Conservation (phyloP, 2,329 filamentous ascomycete species). For the Fusarium nurragi region DNA sequence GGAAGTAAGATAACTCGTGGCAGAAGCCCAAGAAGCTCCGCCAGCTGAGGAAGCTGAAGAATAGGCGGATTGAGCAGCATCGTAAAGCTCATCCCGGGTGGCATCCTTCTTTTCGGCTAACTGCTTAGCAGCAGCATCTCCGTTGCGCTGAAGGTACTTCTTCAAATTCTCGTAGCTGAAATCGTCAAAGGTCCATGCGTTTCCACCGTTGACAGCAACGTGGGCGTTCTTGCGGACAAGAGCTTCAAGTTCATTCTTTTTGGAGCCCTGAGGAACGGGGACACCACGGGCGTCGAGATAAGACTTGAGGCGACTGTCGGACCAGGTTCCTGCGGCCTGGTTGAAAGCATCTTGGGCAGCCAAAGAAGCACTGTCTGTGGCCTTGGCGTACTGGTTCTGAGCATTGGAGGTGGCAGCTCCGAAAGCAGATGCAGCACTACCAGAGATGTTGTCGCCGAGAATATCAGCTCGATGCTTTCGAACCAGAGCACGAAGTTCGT, state of each 20-base stretch:
- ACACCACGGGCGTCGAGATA: constrained; percentile 81
- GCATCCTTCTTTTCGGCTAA: constrained; percentile 69
- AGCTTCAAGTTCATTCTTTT: constrained; percentile 77
- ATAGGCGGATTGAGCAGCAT: constrained; percentile 70
- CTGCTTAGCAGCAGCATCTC: constrained; percentile 66
- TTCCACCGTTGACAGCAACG: constrained; percentile 74
- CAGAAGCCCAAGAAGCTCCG: constrained; percentile 69
- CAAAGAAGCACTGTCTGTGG: constrained; percentile 73
- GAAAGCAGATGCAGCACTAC: constrained; percentile 67
- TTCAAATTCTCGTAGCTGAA: constrained; percentile 77
- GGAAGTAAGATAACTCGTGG: constrained; percentile 74
- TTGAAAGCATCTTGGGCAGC: constrained; percentile 75
- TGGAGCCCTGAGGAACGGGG: constrained; percentile 76
- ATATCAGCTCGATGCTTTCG: constrained; percentile 85
- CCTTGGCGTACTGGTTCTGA: constrained; percentile 79
- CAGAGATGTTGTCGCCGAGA: constrained; percentile 70
- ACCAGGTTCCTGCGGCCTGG: constrained; percentile 70
- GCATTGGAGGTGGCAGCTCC: constrained; percentile 80
- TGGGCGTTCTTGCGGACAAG: constrained; percentile 78
- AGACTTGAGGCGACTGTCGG: constrained; percentile 78
- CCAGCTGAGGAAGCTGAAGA: constrained; percentile 67
- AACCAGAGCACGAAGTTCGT: constrained; percentile 88
- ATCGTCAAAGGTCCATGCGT: constrained; percentile 82
- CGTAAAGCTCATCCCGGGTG: constrained; percentile 77
- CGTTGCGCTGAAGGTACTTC: constrained; percentile 61